Conservation (phyloP, 495 filamentous ascomycete species). For the Astrothelium subdiscretum region DNA sequence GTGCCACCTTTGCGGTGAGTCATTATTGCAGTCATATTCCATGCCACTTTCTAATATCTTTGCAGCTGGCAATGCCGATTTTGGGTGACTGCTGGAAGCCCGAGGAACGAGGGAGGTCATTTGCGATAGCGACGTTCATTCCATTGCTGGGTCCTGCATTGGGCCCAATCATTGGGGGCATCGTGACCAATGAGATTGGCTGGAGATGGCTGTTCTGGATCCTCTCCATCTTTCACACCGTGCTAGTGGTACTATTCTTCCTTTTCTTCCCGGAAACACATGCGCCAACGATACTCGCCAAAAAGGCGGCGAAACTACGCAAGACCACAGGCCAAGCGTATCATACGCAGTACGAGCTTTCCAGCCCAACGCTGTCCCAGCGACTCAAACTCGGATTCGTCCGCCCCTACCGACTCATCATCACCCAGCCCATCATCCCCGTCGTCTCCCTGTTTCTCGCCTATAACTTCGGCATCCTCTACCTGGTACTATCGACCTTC, state of each 20-base stretch:
- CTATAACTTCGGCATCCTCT: constrained; percentile 64
- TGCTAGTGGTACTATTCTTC: constrained; percentile 54
- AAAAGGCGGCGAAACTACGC: constrained; percentile 20
- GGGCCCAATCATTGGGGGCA: constrained; percentile 60
- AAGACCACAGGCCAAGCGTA: constrained; percentile 33
- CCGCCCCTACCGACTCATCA: constrained; percentile 3
- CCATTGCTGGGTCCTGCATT: constrained; percentile 57
- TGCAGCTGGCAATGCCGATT: constrained; percentile 21
- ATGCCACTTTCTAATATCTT: neutral
- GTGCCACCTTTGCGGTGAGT: constrained; percentile 37
- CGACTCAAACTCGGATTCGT: constrained; percentile 1
- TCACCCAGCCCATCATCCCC: constrained; percentile 43
- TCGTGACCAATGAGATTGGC: constrained; percentile 51
- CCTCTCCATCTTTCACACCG: constrained; percentile 52
- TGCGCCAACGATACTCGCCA: constrained; percentile 19
- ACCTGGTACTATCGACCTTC: constrained; percentile 67
- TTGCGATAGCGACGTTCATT: constrained; percentile 50
- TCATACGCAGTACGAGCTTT: constrained; percentile 32
- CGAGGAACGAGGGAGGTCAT: constrained; percentile 51
- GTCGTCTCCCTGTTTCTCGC: constrained; percentile 63
- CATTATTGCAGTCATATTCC: neutral
- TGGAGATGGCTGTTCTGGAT: constrained; percentile 88
- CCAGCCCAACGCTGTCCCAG: constrained; percentile 21
- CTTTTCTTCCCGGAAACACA: constrained; percentile 24
- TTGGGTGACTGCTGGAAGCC: constrained; percentile 50